Evolutionary conservation across 257 asterid genomes (phyloP).

Genomic region (Solanum habrochaites): DNA sequence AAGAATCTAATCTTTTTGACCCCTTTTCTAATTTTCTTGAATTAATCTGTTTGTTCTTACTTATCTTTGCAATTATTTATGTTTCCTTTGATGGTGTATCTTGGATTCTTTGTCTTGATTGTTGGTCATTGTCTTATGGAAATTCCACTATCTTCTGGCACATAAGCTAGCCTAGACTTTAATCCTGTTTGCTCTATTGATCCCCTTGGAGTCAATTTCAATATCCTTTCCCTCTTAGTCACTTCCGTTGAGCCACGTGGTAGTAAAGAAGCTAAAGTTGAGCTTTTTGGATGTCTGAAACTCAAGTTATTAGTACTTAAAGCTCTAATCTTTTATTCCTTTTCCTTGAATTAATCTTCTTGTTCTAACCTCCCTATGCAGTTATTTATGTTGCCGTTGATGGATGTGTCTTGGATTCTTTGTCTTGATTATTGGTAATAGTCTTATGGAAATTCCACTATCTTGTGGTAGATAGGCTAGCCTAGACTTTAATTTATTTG

Average conservation of each 20-base stretch:
- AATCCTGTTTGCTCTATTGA: background rate
- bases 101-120: background rate
- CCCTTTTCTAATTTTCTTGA: background rate
- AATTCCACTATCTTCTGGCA: background rate
- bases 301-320: conserved; percentile 50
- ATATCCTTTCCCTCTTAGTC: background rate
- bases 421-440: background rate
- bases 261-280: conserved; percentile 15
- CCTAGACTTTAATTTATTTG: background rate
- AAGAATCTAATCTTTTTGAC: background rate
- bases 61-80: background rate
- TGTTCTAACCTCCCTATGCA: background rate
- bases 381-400: background rate
- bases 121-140: background rate
- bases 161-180: background rate
- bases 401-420: background rate
- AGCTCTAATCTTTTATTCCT: background rate
- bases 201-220: background rate
- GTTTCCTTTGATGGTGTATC: background rate
- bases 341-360: background rate
- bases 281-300: conserved; percentile 37
- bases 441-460: background rate
- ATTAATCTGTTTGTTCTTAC: background rate
- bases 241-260: conserved; percentile 20
- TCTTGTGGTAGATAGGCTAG: background rate